phyloP scores from a whole-genome alignment of 495 filamentous ascomycete species.

The Apiosordaria backusii region DNA sequence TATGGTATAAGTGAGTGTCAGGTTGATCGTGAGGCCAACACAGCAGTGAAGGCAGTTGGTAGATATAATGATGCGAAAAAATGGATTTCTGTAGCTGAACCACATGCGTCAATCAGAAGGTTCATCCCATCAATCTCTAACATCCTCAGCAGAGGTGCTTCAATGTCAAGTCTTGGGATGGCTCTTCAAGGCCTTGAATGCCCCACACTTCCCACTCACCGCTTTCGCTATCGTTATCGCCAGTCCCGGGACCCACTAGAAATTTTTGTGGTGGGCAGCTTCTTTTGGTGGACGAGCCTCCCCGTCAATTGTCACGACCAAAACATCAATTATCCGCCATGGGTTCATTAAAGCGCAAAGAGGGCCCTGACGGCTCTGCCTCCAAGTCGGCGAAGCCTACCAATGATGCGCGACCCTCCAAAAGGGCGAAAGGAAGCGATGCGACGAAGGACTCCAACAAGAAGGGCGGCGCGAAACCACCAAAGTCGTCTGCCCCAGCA shows the following conservation, averaged over 20 bases:
- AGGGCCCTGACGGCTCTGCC: conserved; percentile 41
- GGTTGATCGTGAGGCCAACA: too few relatives aligned
- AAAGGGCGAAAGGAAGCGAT: conserved; percentile 43
- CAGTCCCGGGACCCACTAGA: conserved; percentile 25
- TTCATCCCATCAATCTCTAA: too few relatives aligned
- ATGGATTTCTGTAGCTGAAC: too few relatives aligned
- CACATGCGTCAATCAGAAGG: too few relatives aligned
- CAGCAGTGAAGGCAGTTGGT: too few relatives aligned
- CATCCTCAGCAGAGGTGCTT: conserved; percentile 4
- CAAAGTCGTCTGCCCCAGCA: conserved; percentile 27
- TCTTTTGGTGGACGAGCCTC: conserved; percentile 7
- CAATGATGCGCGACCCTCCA: conserved; percentile 38
- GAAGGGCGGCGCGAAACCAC: conserved; percentile 17
- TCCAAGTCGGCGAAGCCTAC: conserved; percentile 35
- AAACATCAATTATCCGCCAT: conserved; percentile 30
- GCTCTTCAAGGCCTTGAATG: background rate
- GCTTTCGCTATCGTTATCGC: conserved; percentile 32
- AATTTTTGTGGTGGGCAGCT: conserved; percentile 30
- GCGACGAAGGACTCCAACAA: conserved; percentile 25
- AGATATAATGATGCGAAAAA: too few relatives aligned
- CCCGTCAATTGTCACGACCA: conserved; percentile 18
- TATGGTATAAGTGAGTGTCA: too few relatives aligned
- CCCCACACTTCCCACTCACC: conserved; percentile 16
- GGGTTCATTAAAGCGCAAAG: conserved; percentile 48
- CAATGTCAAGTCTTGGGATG: background rate